phyloP scores from a whole-genome alignment of 768 basidiomycete genomes.

The Suillus subluteus region DNA sequence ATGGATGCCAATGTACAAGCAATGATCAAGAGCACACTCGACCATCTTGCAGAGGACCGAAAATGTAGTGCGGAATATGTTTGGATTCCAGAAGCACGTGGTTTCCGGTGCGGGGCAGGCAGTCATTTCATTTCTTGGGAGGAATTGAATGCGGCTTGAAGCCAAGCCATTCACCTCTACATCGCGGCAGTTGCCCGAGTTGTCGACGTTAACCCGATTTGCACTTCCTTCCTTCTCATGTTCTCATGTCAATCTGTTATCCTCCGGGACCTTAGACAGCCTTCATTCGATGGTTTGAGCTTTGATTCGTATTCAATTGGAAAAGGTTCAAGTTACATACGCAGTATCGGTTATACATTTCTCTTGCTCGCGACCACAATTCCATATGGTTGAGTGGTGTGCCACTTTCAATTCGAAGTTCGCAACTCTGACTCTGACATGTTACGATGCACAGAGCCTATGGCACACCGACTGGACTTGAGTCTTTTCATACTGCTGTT shows the following conservation, averaged over 20 bases:
- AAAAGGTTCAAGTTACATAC: neutral
- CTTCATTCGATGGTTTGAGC: no score
- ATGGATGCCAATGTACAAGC: neutral
- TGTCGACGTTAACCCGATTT: no score
- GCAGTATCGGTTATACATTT: neutral
- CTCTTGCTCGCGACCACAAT: no score
- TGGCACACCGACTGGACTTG: neutral
- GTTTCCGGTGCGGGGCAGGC: neutral
- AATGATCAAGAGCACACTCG: neutral
- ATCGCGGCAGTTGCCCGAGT: neutral
- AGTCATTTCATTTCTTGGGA: neutral
- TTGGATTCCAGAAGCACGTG: neutral
- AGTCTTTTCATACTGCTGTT: neutral
- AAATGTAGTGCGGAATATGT: neutral
- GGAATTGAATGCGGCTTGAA: neutral
- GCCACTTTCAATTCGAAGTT: neutral
- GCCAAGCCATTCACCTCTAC: neutral
- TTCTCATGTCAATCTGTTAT: neutral
- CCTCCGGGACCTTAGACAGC: neutral
- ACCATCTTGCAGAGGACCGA: neutral
- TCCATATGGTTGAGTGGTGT: neutral
- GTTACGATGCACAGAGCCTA: neutral
- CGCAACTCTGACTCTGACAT: neutral
- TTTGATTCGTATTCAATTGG: no score
- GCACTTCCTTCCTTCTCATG: no score